These are phyloP conservation scores for Penicillium sp. DNA, from an alignment of 2,329 filamentous ascomycete species.

Conservation along the genomic window DNA sequence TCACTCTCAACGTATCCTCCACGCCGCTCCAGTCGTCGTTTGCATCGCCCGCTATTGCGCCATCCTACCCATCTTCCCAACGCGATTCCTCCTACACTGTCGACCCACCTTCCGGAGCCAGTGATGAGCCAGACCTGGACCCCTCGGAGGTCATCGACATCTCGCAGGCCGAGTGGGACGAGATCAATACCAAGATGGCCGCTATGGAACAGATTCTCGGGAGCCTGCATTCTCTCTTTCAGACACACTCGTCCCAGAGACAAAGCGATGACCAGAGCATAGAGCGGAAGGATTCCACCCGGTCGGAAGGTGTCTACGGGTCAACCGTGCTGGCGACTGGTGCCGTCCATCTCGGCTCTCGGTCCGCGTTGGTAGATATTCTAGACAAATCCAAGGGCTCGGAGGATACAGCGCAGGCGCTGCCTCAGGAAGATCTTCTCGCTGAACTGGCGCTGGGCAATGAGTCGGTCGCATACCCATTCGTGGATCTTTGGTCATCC, in stretches of 20 bases:
- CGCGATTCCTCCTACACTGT: slow-evolving; percentile 22
- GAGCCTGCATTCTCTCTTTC: slow-evolving; percentile 33
- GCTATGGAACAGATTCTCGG: slow-evolving; percentile 36
- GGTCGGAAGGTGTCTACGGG: slow-evolving; percentile 30
- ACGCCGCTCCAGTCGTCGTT: slow-evolving; percentile 18
- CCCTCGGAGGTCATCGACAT: slow-evolving; percentile 31
- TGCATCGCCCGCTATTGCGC: slow-evolving; percentile 12
- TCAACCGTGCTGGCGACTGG: slow-evolving; percentile 46
- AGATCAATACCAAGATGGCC: slow-evolving; percentile 36
- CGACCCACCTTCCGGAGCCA: slow-evolving; percentile 17
- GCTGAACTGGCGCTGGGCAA: slow-evolving; percentile 61
- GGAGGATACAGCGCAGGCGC: slow-evolving; percentile 46
- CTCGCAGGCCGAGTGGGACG: slow-evolving; percentile 36
- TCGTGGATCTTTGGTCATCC: slow-evolving; percentile 63
- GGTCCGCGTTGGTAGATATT: slow-evolving; percentile 59
- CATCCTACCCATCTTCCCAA: slow-evolving; percentile 9
- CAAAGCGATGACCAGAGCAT: slow-evolving; percentile 11
- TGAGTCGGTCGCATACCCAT: slow-evolving; percentile 60
- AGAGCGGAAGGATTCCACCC: slow-evolving; percentile 19
- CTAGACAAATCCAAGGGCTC: slow-evolving; percentile 47
- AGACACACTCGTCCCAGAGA: slow-evolving; percentile 26
- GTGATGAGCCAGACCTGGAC: slow-evolving; percentile 20
- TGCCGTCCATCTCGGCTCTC: slow-evolving; percentile 57
- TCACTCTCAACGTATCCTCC: slow-evolving; percentile 14
- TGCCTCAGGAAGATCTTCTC: slow-evolving; percentile 58